Base-by-base conservation (phyloP, 2,329 filamentous ascomycete species). In the Helotiales sp. region DNA sequence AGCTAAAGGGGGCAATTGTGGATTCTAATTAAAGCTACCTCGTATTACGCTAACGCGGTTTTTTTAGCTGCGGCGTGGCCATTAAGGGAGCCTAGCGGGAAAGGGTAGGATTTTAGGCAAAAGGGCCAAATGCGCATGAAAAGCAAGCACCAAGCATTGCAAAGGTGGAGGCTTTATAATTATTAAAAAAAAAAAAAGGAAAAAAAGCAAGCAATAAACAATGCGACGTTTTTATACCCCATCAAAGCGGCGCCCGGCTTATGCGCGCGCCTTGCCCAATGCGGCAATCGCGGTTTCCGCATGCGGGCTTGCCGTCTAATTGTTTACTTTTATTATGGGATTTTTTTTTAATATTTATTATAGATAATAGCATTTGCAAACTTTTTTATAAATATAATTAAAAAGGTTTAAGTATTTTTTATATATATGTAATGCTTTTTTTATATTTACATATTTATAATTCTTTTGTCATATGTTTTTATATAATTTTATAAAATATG, bases 31-130 rank as follows among this genome's bases (percentile, higher is more conserved):
- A 32, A 10, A 5, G 30, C 10, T 10, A 10, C 30, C 5, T 6
- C 10, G 6, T 32, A 32, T 10, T 10, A 6, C 30, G 30, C 10
- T 10, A 10, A 6, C 30, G 65, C 68, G 30, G 60, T 67, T 63
- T 69, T 65, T 61, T 68, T 45, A 70, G 66, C 68, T 70, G 50
- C 68, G 62, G 66, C 64, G 58, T 71, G 61, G 63, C 67, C 57
- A 68, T 67, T 24, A 70, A 45, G 64, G 57, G 61, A 61, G 60
- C 64, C 63, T 70, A 30, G 63, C 55, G 63, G 64, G 65, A 32
- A 32, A 10, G 30, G 10, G 30, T 32, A 64, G 66, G 30, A 32
- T 32, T 32, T 10, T 32, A 32, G 10, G 30, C 34, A 71, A 52
- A 70, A 71, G 66, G 60, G 68, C 71, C 63, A 60, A 72, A 68